Evolutionary conservation across 352 stramenopile genomes (phyloP).

Genomic region (Phytophthora constricta): DNA sequence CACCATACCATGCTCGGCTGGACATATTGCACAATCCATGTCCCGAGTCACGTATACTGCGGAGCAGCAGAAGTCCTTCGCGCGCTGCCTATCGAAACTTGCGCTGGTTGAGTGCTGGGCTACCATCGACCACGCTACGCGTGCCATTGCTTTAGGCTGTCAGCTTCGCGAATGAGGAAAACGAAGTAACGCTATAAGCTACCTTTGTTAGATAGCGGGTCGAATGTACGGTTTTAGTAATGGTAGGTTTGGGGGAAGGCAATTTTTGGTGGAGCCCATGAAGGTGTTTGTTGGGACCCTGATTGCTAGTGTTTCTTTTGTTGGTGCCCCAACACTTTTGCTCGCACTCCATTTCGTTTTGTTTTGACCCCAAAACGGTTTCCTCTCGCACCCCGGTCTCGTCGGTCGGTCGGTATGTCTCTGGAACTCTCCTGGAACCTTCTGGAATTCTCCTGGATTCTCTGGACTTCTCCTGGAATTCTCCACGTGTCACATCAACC

Average conservation of each 20-base stretch:
- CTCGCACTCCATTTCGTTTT: background rate
- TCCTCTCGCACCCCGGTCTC: background rate
- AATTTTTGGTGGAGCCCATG: background rate
- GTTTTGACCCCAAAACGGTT: background rate
- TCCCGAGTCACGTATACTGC: background rate
- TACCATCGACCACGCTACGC: background rate
- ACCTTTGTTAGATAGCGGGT: constrained; percentile 13
- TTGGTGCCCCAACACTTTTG: background rate
- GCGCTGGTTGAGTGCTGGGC: background rate
- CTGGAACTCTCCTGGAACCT: too few relatives aligned
- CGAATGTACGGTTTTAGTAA: background rate
- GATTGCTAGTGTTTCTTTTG: background rate
- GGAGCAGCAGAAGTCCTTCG: background rate
- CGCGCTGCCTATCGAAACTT: background rate
- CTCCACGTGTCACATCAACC: too few relatives aligned
- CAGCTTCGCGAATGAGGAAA: too few relatives aligned
- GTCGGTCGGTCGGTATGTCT: too few relatives aligned
- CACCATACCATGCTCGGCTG: background rate
- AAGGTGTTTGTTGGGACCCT: background rate
- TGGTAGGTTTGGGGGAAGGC: background rate
- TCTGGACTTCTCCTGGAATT: too few relatives aligned
- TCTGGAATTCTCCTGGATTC: too few relatives aligned
- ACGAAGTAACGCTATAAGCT: too few relatives aligned
- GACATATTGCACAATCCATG: background rate
- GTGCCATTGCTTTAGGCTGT: background rate